Conservation (phyloP, 192 early-diverging fungal species). For the Coemansia sp. region DNA sequence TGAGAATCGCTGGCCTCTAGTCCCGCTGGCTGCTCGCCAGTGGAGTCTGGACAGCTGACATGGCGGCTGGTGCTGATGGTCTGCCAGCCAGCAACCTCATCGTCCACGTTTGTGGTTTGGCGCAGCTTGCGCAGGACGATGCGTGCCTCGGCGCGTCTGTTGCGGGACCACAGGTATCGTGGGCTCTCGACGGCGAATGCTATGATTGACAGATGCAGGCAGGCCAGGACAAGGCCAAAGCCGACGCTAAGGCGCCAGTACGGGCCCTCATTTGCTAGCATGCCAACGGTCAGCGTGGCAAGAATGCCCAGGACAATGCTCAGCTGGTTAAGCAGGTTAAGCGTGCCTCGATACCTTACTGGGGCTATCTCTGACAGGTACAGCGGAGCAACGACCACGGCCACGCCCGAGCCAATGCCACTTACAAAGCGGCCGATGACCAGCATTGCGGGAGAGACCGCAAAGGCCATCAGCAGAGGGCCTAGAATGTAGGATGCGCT, state of each 20-base stretch:
- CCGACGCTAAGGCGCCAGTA: slow-evolving; percentile 79
- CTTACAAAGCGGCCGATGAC: slow-evolving; percentile 71
- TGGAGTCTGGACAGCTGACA: not conserved
- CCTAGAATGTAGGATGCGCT: slow-evolving; percentile 66
- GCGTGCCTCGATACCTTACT: slow-evolving; percentile 65
- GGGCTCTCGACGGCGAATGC: slow-evolving; percentile 82
- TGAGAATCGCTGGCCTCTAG: not conserved
- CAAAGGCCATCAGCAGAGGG: slow-evolving; percentile 67
- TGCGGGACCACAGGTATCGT: slow-evolving; percentile 59
- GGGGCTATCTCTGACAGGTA: slow-evolving; percentile 86
- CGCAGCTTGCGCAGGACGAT: slow-evolving; percentile 37
- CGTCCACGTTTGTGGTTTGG: slow-evolving; percentile 35
- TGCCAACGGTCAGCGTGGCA: slow-evolving; percentile 66
- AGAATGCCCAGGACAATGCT: slow-evolving; percentile 86
- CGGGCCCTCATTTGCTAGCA: slow-evolving; percentile 61
- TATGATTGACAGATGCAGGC: slow-evolving; percentile 26
- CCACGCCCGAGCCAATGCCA: slow-evolving; percentile 77
- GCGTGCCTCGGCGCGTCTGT: slow-evolving; percentile 33
- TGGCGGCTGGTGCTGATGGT: not conserved
- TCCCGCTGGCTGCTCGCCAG: not conserved
- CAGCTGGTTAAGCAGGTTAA: slow-evolving; percentile 83
- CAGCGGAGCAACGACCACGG: slow-evolving; percentile 77
- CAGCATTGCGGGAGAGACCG: slow-evolving; percentile 54
- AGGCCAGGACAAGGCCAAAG: slow-evolving; percentile 64
- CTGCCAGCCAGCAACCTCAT: slow-evolving; percentile 41